These are phyloP conservation scores for Salix koriyanagi DNA, from an alignment of 345 rosid species.

Conservation along the genomic window DNA sequence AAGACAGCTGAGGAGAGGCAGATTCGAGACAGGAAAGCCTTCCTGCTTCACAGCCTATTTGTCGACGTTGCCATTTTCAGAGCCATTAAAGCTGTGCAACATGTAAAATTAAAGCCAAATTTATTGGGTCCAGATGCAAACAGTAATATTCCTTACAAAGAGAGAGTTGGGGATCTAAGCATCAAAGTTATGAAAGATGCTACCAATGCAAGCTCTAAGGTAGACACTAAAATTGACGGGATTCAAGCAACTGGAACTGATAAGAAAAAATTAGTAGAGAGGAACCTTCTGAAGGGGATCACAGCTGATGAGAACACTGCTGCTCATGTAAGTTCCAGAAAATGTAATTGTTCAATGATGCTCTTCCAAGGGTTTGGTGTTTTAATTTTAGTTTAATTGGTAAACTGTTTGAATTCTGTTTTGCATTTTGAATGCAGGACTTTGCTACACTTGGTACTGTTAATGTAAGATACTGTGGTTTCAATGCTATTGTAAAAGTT, in stretches of 20 bases:
- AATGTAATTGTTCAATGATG: constrained; percentile 12
- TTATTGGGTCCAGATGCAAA: constrained; percentile 21
- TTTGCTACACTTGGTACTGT: constrained; percentile 70
- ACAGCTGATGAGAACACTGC: constrained; percentile 97
- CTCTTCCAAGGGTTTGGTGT: constrained; percentile 8
- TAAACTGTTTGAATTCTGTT: constrained; percentile 8
- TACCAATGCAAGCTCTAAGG: constrained; percentile 67
- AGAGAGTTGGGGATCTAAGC: constrained; percentile 71
- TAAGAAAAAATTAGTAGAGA: constrained; percentile 53
- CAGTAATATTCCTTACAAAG: constrained; percentile 39
- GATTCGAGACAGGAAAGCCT: constrained; percentile 86
- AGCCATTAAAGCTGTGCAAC: constrained; percentile 73
- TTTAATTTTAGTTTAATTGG: neutral
- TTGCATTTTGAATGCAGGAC: constrained; percentile 56
- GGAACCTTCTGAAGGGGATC: constrained; percentile 91
- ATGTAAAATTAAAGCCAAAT: constrained; percentile 44
- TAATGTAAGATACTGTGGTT: constrained; percentile 83
- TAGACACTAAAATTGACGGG: constrained; percentile 93
- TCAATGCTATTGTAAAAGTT: constrained; percentile 72
- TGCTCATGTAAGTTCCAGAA: constrained; percentile 67
- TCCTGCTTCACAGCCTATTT: constrained; percentile 92
- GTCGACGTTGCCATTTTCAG: constrained; percentile 79
- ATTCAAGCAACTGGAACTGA: constrained; percentile 58
- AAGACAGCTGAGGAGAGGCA: constrained; percentile 90
- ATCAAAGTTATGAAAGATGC: constrained; percentile 60